These are phyloP conservation scores for Saitozyma podzolica DNA, from an alignment of 768 basidiomycete genomes.

Conservation along the genomic window DNA sequence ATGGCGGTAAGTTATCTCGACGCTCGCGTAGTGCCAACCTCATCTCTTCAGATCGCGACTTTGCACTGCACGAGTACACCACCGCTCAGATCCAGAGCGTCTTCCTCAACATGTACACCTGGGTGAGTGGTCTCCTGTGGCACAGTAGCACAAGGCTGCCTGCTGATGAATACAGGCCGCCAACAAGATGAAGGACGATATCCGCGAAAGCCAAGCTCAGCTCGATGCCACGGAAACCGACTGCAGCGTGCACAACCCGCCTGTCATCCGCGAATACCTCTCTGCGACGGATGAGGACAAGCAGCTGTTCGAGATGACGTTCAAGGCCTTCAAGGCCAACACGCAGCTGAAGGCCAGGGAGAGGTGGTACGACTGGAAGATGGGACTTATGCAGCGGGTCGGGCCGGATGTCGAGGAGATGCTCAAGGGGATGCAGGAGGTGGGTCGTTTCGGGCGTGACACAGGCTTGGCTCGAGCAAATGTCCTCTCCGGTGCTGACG, in stretches of 20 bases:
- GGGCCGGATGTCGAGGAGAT: conserved; percentile 68
- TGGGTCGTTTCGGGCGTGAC: not conserved
- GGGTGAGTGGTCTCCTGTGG: conserved; percentile 31
- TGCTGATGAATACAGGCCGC: conserved; percentile 32
- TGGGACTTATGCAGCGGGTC: conserved; percentile 38
- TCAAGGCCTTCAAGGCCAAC: conserved; percentile 47
- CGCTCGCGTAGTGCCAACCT: not conserved
- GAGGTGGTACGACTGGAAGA: conserved; percentile 52
- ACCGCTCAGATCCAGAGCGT: conserved; percentile 40
- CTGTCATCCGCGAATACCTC: conserved; percentile 52
- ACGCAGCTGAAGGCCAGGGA: conserved; percentile 48
- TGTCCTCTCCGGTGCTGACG: not conserved
- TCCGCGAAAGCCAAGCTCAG: conserved; percentile 22
- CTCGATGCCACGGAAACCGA: conserved; percentile 16
- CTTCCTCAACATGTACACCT: conserved; percentile 49
- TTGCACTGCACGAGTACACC: conserved; percentile 45
- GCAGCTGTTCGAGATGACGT: conserved; percentile 49
- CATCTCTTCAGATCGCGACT: conserved; percentile 32
- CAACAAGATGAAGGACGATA: conserved; percentile 46
- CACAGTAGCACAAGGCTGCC: not conserved
- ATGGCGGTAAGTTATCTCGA: conserved; percentile 2
- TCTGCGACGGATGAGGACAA: conserved; percentile 50
- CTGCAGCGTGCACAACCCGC: conserved; percentile 39
- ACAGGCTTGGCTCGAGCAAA: not conserved
- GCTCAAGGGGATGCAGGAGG: conserved; percentile 55